Evolutionary conservation across 805 yeast species (phyloP), one percentile per base, ranked within the genome.

Genomic region (Hagleromyces aurorensis): DNA sequence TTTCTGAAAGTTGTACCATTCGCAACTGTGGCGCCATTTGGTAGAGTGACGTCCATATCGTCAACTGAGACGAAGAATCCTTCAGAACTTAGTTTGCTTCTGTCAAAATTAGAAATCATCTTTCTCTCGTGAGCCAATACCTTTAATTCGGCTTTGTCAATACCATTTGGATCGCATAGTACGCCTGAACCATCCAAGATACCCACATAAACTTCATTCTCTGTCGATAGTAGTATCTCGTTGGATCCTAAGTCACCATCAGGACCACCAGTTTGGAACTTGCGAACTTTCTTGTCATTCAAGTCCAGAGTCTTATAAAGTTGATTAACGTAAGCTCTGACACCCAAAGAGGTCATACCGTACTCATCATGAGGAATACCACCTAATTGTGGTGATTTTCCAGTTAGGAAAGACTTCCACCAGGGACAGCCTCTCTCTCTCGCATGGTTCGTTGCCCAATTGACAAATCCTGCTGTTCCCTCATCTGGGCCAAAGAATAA

Each of bases 401-500:
- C 98, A 18, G 98, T 89, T 61, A 91, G 79, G 67, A 89, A 89
- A 1, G 97, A 89, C 62, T 85, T 89, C 98, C 98, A 89, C 86
- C 95, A 85, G 30, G 86, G 80, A 27, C 97, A 95, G 39, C 94
- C 94, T 61, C 98, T 78, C 34, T 64, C 61, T 49, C 81, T 75
- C 16, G 98, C 97, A 55, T 89, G 97, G 44, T 76, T 62, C 15
- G 97, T 91, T 7, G 98, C 97, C 97, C 97, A 89, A 59, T 91
- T 87, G 30, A 86, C 94, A 50, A 82, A 78, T 14, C 79, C 80
- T 13, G 98, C 97, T 30, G 97, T 87, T 57, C 94, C 94, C 68
- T 89, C 98, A 63, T 89, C 98, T n/a, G 98, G 98, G 32, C 98
- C 98, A 78, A 89, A 80, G 59, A 84, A 89, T 46, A 91, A 65